These are phyloP conservation scores for Penicillium sp. DNA, from an alignment of 2,329 filamentous ascomycete genomes.

Conservation along the genomic window DNA sequence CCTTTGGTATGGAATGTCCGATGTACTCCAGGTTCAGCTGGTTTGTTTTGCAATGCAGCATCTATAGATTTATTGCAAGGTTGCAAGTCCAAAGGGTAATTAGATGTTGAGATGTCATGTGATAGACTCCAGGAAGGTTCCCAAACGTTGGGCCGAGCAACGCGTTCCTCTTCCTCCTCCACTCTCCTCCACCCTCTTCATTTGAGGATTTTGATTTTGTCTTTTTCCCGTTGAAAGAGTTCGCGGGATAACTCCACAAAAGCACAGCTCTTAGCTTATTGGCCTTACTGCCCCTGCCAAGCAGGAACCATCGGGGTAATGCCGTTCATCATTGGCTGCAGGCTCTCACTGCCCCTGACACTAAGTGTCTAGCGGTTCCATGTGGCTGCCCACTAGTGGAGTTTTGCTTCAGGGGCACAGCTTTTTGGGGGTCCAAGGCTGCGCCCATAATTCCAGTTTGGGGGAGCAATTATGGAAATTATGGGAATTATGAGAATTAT, in stretches of 20 bases:
- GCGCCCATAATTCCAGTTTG: neutral
- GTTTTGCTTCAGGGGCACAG: conserved; percentile 15
- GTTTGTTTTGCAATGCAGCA: neutral
- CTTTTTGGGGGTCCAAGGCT: conserved; percentile 1
- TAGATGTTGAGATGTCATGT: neutral
- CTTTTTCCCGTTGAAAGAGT: conserved; percentile 5
- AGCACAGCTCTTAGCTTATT: conserved; percentile 12
- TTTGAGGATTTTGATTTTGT: neutral
- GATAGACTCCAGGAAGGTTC: neutral
- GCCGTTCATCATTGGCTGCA: conserved; percentile 11
- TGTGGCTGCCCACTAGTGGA: conserved; percentile 11
- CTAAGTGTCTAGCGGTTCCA: conserved; percentile 12
- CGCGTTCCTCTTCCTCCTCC: neutral
- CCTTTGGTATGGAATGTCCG: neutral
- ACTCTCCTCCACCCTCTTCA: neutral
- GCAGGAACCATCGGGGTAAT: conserved; percentile 21
- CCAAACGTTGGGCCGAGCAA: neutral
- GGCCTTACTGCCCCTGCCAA: conserved; percentile 17
- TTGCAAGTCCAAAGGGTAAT: neutral
- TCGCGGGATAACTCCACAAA: conserved; percentile 4
- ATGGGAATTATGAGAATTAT: conserved; percentile 1
- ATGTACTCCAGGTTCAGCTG: neutral
- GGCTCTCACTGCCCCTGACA: conserved; percentile 15
- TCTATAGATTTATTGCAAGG: neutral
- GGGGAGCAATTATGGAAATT: conserved; percentile 1